Conservation (phyloP, 2,329 filamentous ascomycete species). For the Aspergillus unguis region DNA sequence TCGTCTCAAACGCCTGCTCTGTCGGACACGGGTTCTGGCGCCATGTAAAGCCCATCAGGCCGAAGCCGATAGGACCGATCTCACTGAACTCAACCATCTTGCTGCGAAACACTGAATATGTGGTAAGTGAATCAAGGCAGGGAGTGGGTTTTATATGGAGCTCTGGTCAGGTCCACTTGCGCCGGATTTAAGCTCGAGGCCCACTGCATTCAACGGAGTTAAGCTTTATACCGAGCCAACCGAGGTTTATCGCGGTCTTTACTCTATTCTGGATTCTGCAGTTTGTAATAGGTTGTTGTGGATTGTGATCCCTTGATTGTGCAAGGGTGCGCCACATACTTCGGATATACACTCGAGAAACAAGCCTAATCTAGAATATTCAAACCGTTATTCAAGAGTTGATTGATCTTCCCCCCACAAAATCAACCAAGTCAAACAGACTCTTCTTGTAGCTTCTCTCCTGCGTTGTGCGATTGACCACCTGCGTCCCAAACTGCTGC, state of each 20-base stretch:
- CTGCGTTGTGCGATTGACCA: slow-evolving; percentile 51
- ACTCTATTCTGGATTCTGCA: too few species aligned
- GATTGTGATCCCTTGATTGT: too few species aligned
- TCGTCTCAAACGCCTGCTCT: slow-evolving; percentile 4
- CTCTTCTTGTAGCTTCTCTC: slow-evolving; percentile 55
- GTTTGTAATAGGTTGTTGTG: too few species aligned
- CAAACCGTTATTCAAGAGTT: too few species aligned
- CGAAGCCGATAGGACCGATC: slow-evolving; percentile 7
- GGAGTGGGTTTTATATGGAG: neutral
- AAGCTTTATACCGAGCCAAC: too few species aligned
- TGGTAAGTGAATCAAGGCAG: neutral
- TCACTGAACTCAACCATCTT: neutral
- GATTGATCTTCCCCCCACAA: slow-evolving; percentile 21
- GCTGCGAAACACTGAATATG: neutral
- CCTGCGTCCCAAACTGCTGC: slow-evolving; percentile 55
- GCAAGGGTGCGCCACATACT: too few species aligned
- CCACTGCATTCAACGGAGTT: too few species aligned
- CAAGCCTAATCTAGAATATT: too few species aligned
- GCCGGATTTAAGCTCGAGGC: too few species aligned
- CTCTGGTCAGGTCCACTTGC: too few species aligned
- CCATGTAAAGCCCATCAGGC: slow-evolving; percentile 8
- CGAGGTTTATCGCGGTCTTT: too few species aligned
- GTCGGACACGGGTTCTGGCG: neutral
- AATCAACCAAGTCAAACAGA: slow-evolving; percentile 58
- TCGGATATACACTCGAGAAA: too few species aligned